Conservation (phyloP, 1,139 yeast species). For the Pichia sp. region DNA sequence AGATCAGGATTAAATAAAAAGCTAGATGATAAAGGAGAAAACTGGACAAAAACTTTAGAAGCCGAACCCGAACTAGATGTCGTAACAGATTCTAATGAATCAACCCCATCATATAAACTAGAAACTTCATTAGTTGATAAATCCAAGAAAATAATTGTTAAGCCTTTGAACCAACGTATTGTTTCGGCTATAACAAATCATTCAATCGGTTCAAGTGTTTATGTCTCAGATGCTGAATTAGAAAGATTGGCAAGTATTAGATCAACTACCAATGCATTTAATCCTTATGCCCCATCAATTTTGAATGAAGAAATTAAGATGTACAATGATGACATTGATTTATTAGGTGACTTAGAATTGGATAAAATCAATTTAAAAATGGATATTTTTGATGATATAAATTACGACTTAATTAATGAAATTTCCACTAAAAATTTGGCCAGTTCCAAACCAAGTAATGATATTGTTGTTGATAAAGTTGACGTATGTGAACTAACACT, state of each 20-base stretch:
- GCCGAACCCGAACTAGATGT: too few relatives aligned
- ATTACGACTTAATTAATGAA: not conserved
- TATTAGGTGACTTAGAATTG: conserved; percentile 6
- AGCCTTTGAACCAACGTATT: not conserved
- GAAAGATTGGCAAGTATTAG: not conserved
- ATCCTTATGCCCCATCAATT: not conserved
- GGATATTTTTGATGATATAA: not conserved
- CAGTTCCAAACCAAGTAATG: too few relatives aligned
- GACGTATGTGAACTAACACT: not conserved
- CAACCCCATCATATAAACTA: not conserved
- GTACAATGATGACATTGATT: conserved; percentile 8
- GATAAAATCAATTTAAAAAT: conserved; percentile 1
- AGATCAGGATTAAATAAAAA: conserved; percentile 5
- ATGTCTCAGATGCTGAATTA: not conserved
- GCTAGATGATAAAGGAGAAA: not conserved
- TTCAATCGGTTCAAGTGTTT: conserved; percentile 1
- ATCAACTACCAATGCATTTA: not conserved
- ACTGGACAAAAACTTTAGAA: conserved; percentile 4
- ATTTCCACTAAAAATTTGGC: not conserved
- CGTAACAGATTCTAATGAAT: not conserved
- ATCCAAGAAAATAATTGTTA: not conserved
- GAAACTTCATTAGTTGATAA: not conserved
- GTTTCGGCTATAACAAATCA: not conserved
- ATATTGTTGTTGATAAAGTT: not conserved
- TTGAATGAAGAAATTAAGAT: not conserved